Percentiles rank a stretch among this genome's conserved stretches.
Conservation (phyloP, 148 eudicot species). For the Suaeda aralocaspica region DNA sequence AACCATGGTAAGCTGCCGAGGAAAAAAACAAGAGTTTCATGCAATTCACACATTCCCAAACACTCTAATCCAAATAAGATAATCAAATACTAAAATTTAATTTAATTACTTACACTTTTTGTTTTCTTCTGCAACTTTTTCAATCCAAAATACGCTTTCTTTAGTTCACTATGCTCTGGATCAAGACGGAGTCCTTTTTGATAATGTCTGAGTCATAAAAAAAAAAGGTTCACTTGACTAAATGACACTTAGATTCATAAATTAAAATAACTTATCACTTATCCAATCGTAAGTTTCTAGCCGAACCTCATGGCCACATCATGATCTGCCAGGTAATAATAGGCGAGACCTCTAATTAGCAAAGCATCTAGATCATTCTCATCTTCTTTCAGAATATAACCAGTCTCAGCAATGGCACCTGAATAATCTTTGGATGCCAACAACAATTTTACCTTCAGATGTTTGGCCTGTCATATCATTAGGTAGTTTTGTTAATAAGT, state of each 20-base stretch:
- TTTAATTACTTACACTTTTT: constrained; percentile 51
- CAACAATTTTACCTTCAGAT: constrained; percentile 65
- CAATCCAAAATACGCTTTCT: constrained; percentile 90
- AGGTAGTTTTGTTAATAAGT: background rate
- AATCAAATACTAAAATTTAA: background rate
- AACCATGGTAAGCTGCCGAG: background rate
- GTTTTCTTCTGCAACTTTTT: constrained; percentile 87
- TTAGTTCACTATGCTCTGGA: constrained; percentile 88
- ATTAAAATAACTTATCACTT: background rate
- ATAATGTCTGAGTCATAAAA: constrained; percentile 62
- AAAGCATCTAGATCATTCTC: constrained; percentile 79
- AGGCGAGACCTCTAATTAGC: constrained; percentile 82
- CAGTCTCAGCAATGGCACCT: constrained; percentile 64
- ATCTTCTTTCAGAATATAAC: constrained; percentile 80
- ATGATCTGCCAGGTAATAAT: constrained; percentile 93
- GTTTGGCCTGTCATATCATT: constrained; percentile 56
- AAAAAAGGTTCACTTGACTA: constrained; percentile 8
- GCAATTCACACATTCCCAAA: background rate
- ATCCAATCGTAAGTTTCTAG: constrained; percentile 1
- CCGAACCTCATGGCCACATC: constrained; percentile 81
- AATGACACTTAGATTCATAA: background rate
- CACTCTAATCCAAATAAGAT: background rate
- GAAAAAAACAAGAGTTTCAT: background rate
- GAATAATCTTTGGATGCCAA: constrained; percentile 78
- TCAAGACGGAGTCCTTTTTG: constrained; percentile 92